Evolutionary conservation across 1,139 yeast genomes (phyloP), one percentile per base, ranked within the genome.

Genomic region (Candida tropicalis): DNA sequence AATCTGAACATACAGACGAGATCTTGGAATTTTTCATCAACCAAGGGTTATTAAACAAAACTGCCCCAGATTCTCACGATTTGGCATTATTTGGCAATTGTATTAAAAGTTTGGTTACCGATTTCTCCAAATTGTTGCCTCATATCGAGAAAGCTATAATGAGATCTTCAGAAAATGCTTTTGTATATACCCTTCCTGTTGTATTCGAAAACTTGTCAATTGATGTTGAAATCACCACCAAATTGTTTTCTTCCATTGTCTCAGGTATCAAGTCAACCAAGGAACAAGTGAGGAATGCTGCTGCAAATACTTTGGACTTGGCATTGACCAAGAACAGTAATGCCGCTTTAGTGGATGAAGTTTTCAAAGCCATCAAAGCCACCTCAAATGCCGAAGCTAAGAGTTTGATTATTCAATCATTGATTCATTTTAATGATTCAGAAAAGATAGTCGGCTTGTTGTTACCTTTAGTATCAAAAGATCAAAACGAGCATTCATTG

Each of bases 81-180:
- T 46, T 66, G 36, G 52, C 52, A 18, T 49, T 55, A 3, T 65
- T 80, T 47, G 70, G 66, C 25, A 49, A 59, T 15, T 79, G 79
- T 51, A 57, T 80, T 20, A 54, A 60, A 15, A 72, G 71, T 12
- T 70, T 73, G 47, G 59, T 83, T 5, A 55, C 66, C 4, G 70
- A 72, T 11, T 71, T 86, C 44, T 62, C 59, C 12, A 53, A 59
- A 0, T 43, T 55, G 3, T 51, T 89, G 13, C 89, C 95, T 2
- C 71, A 77, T 13, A 58, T 91, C 40, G 93, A 88, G 52, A 90
- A 87, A 58, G 79, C 95, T 0, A 74, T 86, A 40, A 71, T 93
- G 56, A 79, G 97, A 60, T 82, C 96, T 2, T 87, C 97, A 0
- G 98, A 90, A 58, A 65, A 72, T 28, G 78, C 89, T 0, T 77